Base-by-base conservation (phyloP, 306 rosid species). In the Acmispon strigosus region DNA sequence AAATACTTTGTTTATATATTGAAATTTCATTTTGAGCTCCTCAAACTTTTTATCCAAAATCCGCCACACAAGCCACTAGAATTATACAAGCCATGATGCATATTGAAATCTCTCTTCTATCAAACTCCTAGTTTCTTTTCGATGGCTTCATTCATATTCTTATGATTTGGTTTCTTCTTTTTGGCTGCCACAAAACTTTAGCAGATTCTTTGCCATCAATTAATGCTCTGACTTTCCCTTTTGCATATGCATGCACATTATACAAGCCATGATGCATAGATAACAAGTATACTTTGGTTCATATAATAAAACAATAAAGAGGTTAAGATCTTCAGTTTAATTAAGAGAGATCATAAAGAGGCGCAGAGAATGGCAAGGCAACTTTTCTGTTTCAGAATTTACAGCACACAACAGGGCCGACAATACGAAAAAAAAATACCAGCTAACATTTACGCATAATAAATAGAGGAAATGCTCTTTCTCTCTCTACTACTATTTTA, bases 171-270 rank as follows among this genome's bases (percentile, higher is more conserved):
- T 64, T 67, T 66, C 34, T 66, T 66, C 72, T 67, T 66, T 73
- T 51, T 66, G 71, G 72, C 70, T 58, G 65, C 53, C 74, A 39
- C 52, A 22, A 66, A 66, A 52, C 79, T 79, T 79, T 79, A 50
- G 39, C 20, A 73, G 83, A 79, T 73, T 79, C 83, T 70, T 68
- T 20, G 41, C 36, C 70, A 59, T 66, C 76, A 50, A 50, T 60
- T 66, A 78, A 65, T 78, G 79, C 53, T 72, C 54, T 44, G 12
- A 32, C 43, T 71, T 53, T 42, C 65, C 66, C 54, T 15, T 74
- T 52, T 73, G 37, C 83, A 67, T 73, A 66, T 73, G 76, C 72
- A 66, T 58, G 75, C 78, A 66, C 78, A 73, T 59, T 52, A 16
- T 43, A 19, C 4, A 66, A 66, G 50, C 62, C 70, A 34, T 32